These are phyloP conservation scores for Clarireedia sp. DNA, from an alignment of 2,329 filamentous ascomycete genomes.

Conservation along the genomic window DNA sequence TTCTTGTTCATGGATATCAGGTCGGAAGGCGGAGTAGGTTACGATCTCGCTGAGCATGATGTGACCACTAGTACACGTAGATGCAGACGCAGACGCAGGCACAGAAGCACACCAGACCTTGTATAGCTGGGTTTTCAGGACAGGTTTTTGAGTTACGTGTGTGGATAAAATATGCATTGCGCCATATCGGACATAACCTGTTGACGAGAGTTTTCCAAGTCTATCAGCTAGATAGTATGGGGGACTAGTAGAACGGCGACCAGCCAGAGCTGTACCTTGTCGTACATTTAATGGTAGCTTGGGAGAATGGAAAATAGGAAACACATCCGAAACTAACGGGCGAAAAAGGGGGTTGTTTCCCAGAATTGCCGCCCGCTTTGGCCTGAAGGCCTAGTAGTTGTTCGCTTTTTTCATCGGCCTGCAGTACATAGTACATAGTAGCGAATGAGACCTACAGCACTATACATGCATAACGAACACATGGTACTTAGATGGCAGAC, in stretches of 20 bases:
- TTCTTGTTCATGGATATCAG: background rate
- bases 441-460: background rate
- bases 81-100: slow-evolving; percentile 1
- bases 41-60: background rate
- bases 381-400: too few species aligned
- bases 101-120: slow-evolving; percentile 3
- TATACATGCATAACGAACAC: background rate
- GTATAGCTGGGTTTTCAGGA: background rate
- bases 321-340: too few species aligned
- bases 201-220: too few species aligned
- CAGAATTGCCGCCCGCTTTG: too few species aligned
- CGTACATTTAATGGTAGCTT: too few species aligned
- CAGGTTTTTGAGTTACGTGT: background rate
- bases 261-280: too few species aligned
- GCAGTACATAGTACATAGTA: background rate
- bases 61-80: background rate
- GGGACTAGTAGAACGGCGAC: too few species aligned
- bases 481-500: background rate
- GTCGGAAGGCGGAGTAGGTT: background rate
- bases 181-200: background rate
- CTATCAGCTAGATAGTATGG: too few species aligned
- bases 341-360: too few species aligned
- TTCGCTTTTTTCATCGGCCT: background rate
- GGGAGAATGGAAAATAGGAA: too few species aligned
- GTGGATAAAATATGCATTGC: background rate